Percentiles rank a stretch among this genome's conserved stretches.
Conservation (phyloP, 768 basidiomycete species). For the Leccinum subgranulosum region DNA sequence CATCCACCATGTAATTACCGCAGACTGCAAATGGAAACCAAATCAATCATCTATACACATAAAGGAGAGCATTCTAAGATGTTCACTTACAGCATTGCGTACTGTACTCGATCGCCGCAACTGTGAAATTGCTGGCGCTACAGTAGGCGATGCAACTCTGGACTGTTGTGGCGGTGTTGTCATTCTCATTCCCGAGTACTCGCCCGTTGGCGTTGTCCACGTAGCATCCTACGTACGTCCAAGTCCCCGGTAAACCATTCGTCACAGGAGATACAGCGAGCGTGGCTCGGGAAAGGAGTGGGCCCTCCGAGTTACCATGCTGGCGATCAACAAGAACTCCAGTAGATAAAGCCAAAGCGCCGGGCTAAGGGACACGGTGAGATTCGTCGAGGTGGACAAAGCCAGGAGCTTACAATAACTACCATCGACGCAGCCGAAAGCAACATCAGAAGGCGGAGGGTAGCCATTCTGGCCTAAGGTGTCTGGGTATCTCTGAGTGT, state of each 20-base stretch:
- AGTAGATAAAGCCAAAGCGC: background rate
- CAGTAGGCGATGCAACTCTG: conserved; percentile 64
- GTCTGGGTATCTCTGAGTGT: background rate
- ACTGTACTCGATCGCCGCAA: conserved; percentile 70
- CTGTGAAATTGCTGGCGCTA: conserved; percentile 48
- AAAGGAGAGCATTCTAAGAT: background rate
- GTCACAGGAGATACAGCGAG: conserved; percentile 37
- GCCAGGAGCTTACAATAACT: background rate
- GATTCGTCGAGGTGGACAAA: background rate
- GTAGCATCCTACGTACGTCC: conserved; percentile 65
- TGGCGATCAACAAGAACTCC: background rate
- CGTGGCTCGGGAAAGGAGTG: background rate
- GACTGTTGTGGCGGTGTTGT: conserved; percentile 47
- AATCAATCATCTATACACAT: conserved; percentile 1
- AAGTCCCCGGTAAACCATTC: conserved; percentile 49
- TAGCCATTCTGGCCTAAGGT: background rate
- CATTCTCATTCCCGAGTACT: conserved; percentile 44
- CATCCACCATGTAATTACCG: conserved; percentile 60
- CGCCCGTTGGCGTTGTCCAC: conserved; percentile 72
- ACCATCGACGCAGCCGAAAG: background rate
- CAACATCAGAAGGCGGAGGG: background rate
- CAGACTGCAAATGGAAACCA: conserved; percentile 49
- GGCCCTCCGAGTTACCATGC: background rate
- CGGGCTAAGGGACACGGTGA: background rate
- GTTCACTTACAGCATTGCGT: conserved; percentile 45